Conservation (phyloP, 768 basidiomycete species). For the Kwoniella botswanensis region DNA sequence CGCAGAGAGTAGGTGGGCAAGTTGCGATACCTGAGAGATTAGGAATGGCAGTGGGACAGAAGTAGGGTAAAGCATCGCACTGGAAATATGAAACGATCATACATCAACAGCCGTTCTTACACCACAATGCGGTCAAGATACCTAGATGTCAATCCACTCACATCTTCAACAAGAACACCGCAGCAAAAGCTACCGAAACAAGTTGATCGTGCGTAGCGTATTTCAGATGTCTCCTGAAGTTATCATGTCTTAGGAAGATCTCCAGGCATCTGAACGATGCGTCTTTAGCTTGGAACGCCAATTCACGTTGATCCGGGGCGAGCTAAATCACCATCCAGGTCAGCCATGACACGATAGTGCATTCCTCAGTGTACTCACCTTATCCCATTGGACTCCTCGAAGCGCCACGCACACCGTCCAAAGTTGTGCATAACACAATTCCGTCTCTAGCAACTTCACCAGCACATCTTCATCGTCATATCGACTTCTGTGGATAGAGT, state of each 20-base stretch:
- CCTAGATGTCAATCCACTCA: conserved; percentile 16
- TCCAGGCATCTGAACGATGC: conserved; percentile 83
- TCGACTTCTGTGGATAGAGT: conserved; percentile 75
- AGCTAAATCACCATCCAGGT: conserved; percentile 59
- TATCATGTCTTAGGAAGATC: conserved; percentile 71
- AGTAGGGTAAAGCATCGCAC: conserved; percentile 82
- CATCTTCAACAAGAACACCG: conserved; percentile 90
- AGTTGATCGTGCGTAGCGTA: conserved; percentile 90
- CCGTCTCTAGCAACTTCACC: conserved; percentile 83
- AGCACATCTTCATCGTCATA: conserved; percentile 80
- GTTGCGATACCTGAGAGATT: conserved; percentile 82
- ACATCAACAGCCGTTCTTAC: background rate
- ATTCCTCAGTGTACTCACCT: conserved; percentile 55
- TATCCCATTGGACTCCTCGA: conserved; percentile 91
- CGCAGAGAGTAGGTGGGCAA: conserved; percentile 78
- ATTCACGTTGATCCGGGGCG: conserved; percentile 90
- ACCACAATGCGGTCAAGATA: background rate
- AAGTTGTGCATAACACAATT: conserved; percentile 89
- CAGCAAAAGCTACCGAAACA: conserved; percentile 88
- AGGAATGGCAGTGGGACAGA: conserved; percentile 79
- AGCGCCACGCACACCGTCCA: conserved; percentile 94
- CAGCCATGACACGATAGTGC: background rate
- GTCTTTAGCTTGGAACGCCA: conserved; percentile 94
- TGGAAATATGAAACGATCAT: conserved; percentile 17
- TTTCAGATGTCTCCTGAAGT: conserved; percentile 49